phyloP scores from a whole-genome alignment of 331 rosid genomes.

The Malus hybrid region DNA sequence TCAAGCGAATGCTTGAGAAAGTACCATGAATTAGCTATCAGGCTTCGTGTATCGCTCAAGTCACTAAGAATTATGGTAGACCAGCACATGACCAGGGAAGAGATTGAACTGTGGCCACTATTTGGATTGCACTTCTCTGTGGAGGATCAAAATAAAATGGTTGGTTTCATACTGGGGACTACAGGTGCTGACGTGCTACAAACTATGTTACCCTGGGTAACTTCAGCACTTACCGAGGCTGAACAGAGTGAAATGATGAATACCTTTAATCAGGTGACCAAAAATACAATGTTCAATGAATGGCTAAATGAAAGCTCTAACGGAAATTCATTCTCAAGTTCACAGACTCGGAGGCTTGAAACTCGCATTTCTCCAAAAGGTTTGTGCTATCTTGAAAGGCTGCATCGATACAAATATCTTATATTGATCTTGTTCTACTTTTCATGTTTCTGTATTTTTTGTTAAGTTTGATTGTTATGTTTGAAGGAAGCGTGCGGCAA shows the following conservation, averaged over 20 bases:
- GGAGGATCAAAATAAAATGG: conserved; percentile 90
- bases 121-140: conserved; percentile 83
- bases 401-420: neutral
- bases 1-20: conserved; percentile 34
- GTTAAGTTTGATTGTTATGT: conserved; percentile 32
- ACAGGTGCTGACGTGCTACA: conserved; percentile 96
- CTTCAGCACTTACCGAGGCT: conserved; percentile 84
- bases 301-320: conserved; percentile 90
- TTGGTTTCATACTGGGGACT: conserved; percentile 91
- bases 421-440: neutral
- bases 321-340: conserved; percentile 52
- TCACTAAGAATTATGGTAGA: conserved; percentile 76
- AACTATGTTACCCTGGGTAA: conserved; percentile 96
- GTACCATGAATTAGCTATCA: conserved; percentile 66
- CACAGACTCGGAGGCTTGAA: conserved; percentile 39
- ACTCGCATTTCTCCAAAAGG: conserved; percentile 49
- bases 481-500: conserved; percentile 62
- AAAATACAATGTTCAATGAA: conserved; percentile 92
- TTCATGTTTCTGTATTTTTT: neutral
- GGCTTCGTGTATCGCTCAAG: conserved; percentile 89
- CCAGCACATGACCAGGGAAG: conserved; percentile 90
- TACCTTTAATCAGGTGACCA: conserved; percentile 87
- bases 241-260: conserved; percentile 88
- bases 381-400: conserved; percentile 10
- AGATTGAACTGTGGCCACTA: conserved; percentile 95